phyloP scores from a whole-genome alignment of 768 basidiomycete species.

The Termitomyces eurrhizus region DNA sequence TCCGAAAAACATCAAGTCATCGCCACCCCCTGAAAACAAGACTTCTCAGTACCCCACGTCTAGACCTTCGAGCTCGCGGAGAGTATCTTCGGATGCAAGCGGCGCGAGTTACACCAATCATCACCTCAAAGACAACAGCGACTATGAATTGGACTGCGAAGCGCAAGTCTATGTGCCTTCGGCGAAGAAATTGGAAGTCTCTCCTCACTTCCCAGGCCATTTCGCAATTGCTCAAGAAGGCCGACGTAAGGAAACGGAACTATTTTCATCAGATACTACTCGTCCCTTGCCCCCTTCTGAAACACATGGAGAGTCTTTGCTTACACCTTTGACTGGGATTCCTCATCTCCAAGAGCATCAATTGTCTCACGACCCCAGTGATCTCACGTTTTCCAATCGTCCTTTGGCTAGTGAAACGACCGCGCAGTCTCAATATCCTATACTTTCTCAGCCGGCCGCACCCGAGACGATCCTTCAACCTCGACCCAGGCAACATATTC shows the following conservation, averaged over 20 bases:
- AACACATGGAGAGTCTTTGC: background rate
- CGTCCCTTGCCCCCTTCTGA: background rate
- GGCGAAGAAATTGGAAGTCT: background rate
- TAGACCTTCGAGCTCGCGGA: background rate
- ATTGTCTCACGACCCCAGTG: background rate
- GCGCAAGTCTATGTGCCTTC: background rate
- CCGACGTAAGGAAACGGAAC: conserved; percentile 4
- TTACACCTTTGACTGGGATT: too few relatives aligned
- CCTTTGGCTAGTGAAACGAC: background rate
- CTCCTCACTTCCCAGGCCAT: background rate
- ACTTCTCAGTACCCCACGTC: too few relatives aligned
- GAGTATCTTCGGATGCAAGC: background rate
- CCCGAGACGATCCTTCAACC: background rate
- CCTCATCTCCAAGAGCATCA: background rate
- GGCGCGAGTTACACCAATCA: background rate
- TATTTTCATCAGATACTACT: background rate
- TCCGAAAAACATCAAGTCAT: too few relatives aligned
- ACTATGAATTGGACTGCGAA: background rate
- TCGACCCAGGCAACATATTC: background rate
- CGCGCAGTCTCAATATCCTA: background rate
- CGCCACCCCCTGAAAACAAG: too few relatives aligned
- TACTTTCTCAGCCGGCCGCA: background rate
- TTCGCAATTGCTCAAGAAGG: background rate
- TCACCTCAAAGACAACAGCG: background rate
- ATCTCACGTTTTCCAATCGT: background rate